Evolutionary conservation across 225 moss, liverwort and hornwort genomes (phyloP).

Genomic region (Ulota crispa): DNA sequence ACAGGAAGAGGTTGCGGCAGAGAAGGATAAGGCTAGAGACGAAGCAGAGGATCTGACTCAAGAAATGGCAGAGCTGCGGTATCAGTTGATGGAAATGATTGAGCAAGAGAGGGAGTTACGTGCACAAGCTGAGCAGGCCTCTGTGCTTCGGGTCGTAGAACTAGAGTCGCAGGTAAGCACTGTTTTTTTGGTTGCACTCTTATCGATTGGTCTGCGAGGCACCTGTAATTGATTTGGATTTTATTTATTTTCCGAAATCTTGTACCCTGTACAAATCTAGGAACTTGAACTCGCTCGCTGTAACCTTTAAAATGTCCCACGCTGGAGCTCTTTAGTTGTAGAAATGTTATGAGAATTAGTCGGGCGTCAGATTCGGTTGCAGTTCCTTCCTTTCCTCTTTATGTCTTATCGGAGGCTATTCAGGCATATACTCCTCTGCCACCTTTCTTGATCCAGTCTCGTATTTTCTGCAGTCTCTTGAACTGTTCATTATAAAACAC

Average conservation of each 20-base stretch:
- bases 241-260: neutral
- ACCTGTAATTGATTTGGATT: neutral
- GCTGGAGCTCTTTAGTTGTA: neutral
- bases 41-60: constrained; percentile 71
- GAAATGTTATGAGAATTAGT: neutral
- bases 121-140: constrained; percentile 61
- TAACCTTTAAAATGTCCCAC: neutral
- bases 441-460: constrained; percentile 1
- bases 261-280: neutral
- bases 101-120: constrained; percentile 67
- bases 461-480: constrained; percentile 1
- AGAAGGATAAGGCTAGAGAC: constrained; percentile 57
- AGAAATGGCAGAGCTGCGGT: constrained; percentile 71
- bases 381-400: neutral
- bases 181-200: neutral
- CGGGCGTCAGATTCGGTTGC: neutral
- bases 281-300: neutral
- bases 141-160: constrained; percentile 67
- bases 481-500: neutral
- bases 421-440: neutral
- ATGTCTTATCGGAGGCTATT: neutral
- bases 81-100: constrained; percentile 66
- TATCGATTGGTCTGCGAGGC: neutral
- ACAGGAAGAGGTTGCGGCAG: constrained; percentile 51
- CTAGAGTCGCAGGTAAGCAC: constrained; percentile 54